phyloP scores from a whole-genome alignment of 106 monocot genomes.

The Amphibolis antarctica region DNA sequence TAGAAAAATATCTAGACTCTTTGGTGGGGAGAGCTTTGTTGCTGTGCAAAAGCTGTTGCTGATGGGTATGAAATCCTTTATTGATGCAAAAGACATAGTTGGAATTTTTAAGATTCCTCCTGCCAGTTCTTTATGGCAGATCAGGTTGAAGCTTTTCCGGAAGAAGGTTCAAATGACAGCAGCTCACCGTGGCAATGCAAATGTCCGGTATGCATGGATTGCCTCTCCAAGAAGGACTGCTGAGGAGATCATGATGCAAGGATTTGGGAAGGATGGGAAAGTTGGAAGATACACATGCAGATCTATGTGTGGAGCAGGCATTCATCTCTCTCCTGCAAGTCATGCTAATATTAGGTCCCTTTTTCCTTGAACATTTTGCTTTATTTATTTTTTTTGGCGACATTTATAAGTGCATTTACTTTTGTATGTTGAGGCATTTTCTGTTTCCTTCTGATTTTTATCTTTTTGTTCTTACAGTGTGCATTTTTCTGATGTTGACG shows the following conservation, averaged over 20 bases:
- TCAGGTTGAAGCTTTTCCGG: conserved; percentile 41
- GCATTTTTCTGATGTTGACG: conserved; percentile 38
- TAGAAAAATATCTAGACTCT: conserved; percentile 5
- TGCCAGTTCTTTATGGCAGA: conserved; percentile 27
- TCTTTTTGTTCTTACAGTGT: conserved; percentile 4
- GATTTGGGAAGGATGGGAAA: conserved; percentile 27
- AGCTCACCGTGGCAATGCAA: conserved; percentile 53
- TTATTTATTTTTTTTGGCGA: not conserved
- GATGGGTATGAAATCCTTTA: conserved; percentile 35
- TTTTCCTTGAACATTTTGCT: not conserved
- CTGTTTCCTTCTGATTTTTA: not conserved
- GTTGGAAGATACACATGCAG: conserved; percentile 19
- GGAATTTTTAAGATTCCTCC: conserved; percentile 42
- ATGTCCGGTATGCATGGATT: conserved; percentile 87
- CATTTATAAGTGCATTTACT: not conserved
- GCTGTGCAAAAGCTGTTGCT: conserved; percentile 62
- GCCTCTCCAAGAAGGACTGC: conserved; percentile 45
- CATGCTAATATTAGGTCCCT: conserved; percentile 38
- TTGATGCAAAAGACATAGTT: conserved; percentile 50
- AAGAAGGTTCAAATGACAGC: conserved; percentile 46
- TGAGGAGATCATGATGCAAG: conserved; percentile 45
- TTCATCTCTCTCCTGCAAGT: conserved; percentile 52
- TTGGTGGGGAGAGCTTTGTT: conserved; percentile 8
- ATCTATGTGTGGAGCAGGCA: conserved; percentile 32
- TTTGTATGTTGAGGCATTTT: not conserved